These are phyloP conservation scores for Trichomonas tenax DNA, from an alignment of 208 protist genomes.

Conservation along the genomic window DNA sequence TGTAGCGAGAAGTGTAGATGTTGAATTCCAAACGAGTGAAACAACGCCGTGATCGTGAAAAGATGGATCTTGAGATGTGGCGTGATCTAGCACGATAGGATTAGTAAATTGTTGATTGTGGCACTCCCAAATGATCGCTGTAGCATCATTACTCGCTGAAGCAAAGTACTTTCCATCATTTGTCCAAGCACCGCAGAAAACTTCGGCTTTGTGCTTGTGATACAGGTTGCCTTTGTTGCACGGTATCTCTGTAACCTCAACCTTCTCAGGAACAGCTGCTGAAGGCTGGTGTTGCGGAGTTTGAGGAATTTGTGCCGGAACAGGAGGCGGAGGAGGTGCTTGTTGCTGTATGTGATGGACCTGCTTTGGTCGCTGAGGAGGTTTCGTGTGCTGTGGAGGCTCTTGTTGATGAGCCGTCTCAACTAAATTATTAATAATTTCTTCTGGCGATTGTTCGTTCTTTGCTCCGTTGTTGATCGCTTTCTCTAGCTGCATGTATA, in stretches of 20 bases:
- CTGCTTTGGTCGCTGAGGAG: too few relatives aligned
- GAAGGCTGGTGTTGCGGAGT: neutral
- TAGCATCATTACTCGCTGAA: neutral
- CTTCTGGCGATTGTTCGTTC: neutral
- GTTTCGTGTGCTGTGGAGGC: neutral
- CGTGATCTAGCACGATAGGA: neutral
- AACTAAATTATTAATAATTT: neutral
- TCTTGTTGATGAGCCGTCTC: neutral
- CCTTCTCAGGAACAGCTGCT: too few relatives aligned
- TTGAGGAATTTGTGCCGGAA: neutral
- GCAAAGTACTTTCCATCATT: neutral
- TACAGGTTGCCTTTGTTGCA: neutral
- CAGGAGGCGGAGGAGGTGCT: neutral
- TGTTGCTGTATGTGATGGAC: neutral
- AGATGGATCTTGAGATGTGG: neutral
- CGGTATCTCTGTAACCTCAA: neutral
- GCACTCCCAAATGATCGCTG: neutral
- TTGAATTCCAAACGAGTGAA: neutral
- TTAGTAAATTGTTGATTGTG: neutral
- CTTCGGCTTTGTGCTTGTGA: neutral
- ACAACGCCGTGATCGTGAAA: neutral
- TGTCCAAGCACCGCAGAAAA: neutral
- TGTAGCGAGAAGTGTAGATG: neutral
- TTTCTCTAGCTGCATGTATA: slow-evolving; percentile 13
- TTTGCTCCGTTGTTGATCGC: neutral